phyloP scores from a whole-genome alignment of 306 rosid species.

The Castanea mollissima region DNA sequence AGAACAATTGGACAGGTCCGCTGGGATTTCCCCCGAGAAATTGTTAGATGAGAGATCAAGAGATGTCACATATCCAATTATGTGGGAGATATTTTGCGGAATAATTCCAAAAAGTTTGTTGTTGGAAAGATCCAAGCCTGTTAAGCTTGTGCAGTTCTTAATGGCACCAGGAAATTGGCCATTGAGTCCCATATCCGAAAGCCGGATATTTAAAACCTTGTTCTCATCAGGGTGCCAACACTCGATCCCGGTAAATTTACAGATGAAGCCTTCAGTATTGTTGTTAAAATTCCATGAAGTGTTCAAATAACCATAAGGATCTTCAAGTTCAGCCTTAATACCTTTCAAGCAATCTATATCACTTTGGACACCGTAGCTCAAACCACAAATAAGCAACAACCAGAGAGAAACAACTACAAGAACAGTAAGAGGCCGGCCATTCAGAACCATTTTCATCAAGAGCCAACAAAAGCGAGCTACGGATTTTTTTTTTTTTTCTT shows the following conservation, averaged over 20 bases:
- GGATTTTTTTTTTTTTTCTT: too few species aligned
- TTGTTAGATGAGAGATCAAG: slow-evolving; percentile 80
- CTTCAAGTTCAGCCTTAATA: slow-evolving; percentile 40
- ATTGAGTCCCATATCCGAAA: slow-evolving; percentile 70
- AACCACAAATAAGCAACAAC: slow-evolving; percentile 43
- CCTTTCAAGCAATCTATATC: slow-evolving; percentile 62
- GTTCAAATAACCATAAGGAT: slow-evolving; percentile 43
- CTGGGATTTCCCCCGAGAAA: slow-evolving; percentile 65
- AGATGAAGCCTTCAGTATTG: slow-evolving; percentile 57
- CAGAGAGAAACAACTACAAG: slow-evolving; percentile 30
- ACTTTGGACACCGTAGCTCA: slow-evolving; percentile 42
- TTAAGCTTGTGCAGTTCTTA: slow-evolving; percentile 60
- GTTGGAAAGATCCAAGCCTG: slow-evolving; percentile 74
- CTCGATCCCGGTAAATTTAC: slow-evolving; percentile 66
- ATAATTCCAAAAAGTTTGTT: slow-evolving; percentile 57
- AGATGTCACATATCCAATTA: slow-evolving; percentile 7
- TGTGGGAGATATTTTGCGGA: slow-evolving; percentile 36
- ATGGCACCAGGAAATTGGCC: slow-evolving; percentile 61
- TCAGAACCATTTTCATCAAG: slow-evolving; percentile 34
- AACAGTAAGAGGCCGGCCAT: slow-evolving; percentile 23
- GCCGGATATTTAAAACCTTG: slow-evolving; percentile 56
- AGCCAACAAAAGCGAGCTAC: not conserved
- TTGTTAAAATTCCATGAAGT: slow-evolving; percentile 70
- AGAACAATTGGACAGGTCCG: slow-evolving; percentile 28
- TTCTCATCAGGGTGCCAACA: slow-evolving; percentile 95